A percentile compares a stretch with the other conserved stretches of the same genome.
Evolutionary conservation across 805 yeast genomes (phyloP).

Genomic region (Candida verbasci): DNA sequence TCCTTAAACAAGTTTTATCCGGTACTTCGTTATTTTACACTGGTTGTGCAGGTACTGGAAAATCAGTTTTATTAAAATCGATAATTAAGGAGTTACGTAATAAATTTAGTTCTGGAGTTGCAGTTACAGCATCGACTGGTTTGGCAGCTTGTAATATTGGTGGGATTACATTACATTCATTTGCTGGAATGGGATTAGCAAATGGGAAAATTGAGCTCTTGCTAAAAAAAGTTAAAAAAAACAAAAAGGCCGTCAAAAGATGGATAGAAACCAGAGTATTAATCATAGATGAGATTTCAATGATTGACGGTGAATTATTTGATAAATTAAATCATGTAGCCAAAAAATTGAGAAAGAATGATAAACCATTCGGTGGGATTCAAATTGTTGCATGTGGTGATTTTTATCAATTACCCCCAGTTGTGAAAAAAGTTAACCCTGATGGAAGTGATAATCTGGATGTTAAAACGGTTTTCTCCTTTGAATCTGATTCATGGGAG

Average conservation of each 20-base stretch:
- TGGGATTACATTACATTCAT: constrained; percentile 73
- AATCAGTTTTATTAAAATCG: constrained; percentile 74
- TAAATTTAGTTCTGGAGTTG: constrained; percentile 49
- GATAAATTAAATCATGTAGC: constrained; percentile 64
- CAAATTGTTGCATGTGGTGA: constrained; percentile 78
- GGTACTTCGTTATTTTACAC: constrained; percentile 83
- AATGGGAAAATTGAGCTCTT: constrained; percentile 45
- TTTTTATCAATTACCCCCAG: constrained; percentile 80
- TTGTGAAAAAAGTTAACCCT: constrained; percentile 30
- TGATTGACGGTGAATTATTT: constrained; percentile 68
- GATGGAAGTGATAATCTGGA: constrained; percentile 20
- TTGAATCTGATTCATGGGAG: constrained; percentile 63
- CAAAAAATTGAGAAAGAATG: constrained; percentile 39
- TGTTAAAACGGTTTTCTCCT: constrained; percentile 47
- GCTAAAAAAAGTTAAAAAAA: constrained; percentile 49
- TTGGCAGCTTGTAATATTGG: constrained; percentile 80
- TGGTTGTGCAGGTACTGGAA: constrained; percentile 98
- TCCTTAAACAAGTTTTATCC: constrained; percentile 58
- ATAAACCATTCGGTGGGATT: constrained; percentile 72
- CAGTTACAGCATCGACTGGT: constrained; percentile 83
- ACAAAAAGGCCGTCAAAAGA: constrained; percentile 43
- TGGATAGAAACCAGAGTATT: constrained; percentile 60
- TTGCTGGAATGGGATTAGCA: constrained; percentile 75
- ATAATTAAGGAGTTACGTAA: constrained; percentile 51
- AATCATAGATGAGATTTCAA: constrained; percentile 74